Base-by-base conservation (phyloP, 371 early-diverging fungal species). In the Rhizopus sp. region DNA sequence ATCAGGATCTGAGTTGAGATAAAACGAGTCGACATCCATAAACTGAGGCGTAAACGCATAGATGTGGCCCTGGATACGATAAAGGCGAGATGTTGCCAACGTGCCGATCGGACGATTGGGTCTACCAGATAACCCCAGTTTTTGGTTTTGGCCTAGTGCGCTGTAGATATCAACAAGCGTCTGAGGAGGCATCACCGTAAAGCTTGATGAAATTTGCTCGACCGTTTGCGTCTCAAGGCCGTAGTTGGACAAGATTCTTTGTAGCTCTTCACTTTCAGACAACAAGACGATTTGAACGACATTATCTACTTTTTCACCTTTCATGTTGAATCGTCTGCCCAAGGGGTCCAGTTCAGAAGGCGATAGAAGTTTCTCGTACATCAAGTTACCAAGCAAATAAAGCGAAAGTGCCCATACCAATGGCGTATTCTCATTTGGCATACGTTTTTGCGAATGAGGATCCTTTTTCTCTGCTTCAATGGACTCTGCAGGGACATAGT, bases 351-450 rank as follows among this genome's bases (percentile, higher is more conserved):
- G 51, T 56, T 95, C 94, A 8, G 91, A 87, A 1, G 88, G 83
- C 6, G 87, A 83, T 46, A 95, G 63, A 5, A 92, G 68, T 40
- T 88, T 83, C 48, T 95, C 93, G 40, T 86, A 73, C n/a, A 95
- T 82, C 54, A 95, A 66, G 41, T 80, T 77, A 15, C 93, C 93
- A 31, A 93, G 81, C 41, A 91, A 82, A 61, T 88, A 92, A 9
- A 95, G 81, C 2, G 90, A 90, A 52, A 93, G 88, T 5, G 95
- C 92, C 95, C 95, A 95, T 0, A 93, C 95, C 16, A 95, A 73
- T 1, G 95, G 95, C 0, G 93, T 78, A 62, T 95, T 95, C 59
- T 93, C 93, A 59, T 92, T 92, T 5, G 95, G 89, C 23, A 88
- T 66, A 42, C 95, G 83, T 12, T 79, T 77, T 63, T 92, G 93